Evolutionary conservation across 2,329 filamentous ascomycete genomes (phyloP).

Genomic region (Trichoderma aggressivum): DNA sequence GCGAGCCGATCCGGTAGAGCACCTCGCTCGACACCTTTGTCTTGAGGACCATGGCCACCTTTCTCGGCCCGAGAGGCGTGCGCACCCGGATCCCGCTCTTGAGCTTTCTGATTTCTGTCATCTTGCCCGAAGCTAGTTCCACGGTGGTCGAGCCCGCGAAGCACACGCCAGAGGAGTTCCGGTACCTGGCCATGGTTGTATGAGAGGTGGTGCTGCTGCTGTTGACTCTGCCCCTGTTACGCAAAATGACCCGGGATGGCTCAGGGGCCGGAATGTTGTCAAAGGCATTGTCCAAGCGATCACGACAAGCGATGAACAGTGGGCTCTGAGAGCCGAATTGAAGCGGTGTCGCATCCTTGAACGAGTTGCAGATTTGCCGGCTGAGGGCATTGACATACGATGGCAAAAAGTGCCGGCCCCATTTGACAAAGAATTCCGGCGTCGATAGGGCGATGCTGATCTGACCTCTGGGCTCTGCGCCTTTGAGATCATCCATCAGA

Average conservation of each 20-base stretch:
- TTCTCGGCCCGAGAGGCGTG: slow-evolving; percentile 48
- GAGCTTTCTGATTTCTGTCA: slow-evolving; percentile 42
- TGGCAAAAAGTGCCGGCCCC: slow-evolving; percentile 58
- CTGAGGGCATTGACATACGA: slow-evolving; percentile 55
- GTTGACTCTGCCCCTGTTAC: neutral
- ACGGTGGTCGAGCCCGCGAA: slow-evolving; percentile 52
- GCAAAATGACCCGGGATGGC: slow-evolving; percentile 31
- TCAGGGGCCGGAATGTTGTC: slow-evolving; percentile 44
- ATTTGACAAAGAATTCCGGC: slow-evolving; percentile 41
- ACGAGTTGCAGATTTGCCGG: slow-evolving; percentile 57
- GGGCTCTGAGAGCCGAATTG: slow-evolving; percentile 50
- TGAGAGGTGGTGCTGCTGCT: neutral
- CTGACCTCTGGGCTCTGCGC: slow-evolving; percentile 45
- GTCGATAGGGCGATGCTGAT: slow-evolving; percentile 46
- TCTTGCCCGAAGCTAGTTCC: slow-evolving; percentile 39
- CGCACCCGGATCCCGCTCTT: slow-evolving; percentile 45
- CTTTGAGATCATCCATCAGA: slow-evolving; percentile 48
- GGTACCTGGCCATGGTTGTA: slow-evolving; percentile 43
- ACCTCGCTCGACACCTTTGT: slow-evolving; percentile 40
- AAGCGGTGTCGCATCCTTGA: slow-evolving; percentile 58
- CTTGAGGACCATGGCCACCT: slow-evolving; percentile 50
- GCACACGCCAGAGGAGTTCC: slow-evolving; percentile 43
- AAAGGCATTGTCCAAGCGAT: slow-evolving; percentile 48
- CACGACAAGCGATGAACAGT: slow-evolving; percentile 50
- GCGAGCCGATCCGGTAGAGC: slow-evolving; percentile 45